Evolutionary conservation across 768 basidiomycete species (phyloP).

Genomic region (Kwoniella newhampshirensis): DNA sequence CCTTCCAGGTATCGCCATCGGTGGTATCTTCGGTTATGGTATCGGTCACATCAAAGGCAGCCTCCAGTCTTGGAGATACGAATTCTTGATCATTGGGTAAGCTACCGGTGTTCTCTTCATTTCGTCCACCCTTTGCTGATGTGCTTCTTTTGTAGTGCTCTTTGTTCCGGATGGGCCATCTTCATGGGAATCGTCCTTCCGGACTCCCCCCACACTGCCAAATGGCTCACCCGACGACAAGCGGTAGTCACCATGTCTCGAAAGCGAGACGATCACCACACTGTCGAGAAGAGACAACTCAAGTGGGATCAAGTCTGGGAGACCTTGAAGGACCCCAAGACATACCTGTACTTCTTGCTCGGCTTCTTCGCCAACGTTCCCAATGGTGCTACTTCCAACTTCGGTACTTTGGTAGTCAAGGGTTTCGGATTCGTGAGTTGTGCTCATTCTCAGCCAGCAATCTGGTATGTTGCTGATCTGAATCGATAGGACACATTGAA

Average conservation of each 20-base stretch:
- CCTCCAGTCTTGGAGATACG: conserved; percentile 53
- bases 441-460: neutral
- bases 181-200: conserved; percentile 45
- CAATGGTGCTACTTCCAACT: conserved; percentile 44
- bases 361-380: conserved; percentile 48
- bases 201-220: conserved; percentile 44
- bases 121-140: neutral
- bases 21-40: conserved; percentile 54
- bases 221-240: conserved; percentile 45
- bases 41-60: conserved; percentile 43
- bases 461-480: too few species aligned
- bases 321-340: conserved; percentile 41
- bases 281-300: conserved; percentile 45
- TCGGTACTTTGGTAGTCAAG: conserved; percentile 37
- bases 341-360: conserved; percentile 50
- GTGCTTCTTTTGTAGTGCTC: conserved; percentile 20
- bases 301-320: conserved; percentile 44
- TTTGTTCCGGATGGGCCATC: conserved; percentile 47
- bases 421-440: conserved; percentile 30
- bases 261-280: conserved; percentile 49
- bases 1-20: conserved; percentile 56
- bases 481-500: conserved; percentile 16
- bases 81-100: conserved; percentile 43
- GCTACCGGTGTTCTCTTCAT: neutral
- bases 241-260: conserved; percentile 47